phyloP scores from a whole-genome alignment of 495 filamentous ascomycete species.

The Daldinia bambusicola region DNA sequence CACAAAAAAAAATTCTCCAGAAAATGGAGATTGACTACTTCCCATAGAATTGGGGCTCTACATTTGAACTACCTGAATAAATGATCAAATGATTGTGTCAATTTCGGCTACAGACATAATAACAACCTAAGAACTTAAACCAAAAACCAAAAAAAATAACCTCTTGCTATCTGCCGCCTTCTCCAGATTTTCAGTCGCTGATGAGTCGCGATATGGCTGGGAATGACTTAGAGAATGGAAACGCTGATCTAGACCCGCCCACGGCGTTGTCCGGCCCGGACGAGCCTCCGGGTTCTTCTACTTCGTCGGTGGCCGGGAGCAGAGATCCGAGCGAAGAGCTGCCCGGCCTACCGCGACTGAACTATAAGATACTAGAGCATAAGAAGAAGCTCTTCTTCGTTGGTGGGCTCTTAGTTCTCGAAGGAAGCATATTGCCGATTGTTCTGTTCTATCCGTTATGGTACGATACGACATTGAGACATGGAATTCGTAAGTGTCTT shows the following conservation, averaged over 20 bases:
- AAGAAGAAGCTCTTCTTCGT: conserved; percentile 56
- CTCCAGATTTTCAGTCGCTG: not conserved
- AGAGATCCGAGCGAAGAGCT: conserved; percentile 39
- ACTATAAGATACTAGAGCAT: conserved; percentile 58
- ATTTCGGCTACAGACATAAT: conserved; percentile 16
- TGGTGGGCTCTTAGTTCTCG: conserved; percentile 55
- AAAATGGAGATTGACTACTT: conserved; percentile 27
- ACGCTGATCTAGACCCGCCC: conserved; percentile 28
- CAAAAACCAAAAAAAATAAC: not conserved
- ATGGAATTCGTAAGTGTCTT: conserved; percentile 52
- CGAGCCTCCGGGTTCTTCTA: conserved; percentile 32
- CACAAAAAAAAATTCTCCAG: conserved; percentile 10
- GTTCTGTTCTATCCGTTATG: conserved; percentile 59
- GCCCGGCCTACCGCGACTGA: conserved; percentile 53
- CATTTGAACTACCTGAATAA: conserved; percentile 11
- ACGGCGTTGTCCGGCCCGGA: conserved; percentile 25
- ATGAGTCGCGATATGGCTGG: conserved; percentile 37
- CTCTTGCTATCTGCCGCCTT: not conserved
- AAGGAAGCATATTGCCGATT: conserved; percentile 58
- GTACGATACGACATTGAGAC: conserved; percentile 52
- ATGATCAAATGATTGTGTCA: conserved; percentile 29
- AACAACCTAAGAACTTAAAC: too few species aligned
- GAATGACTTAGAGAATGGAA: conserved; percentile 35
- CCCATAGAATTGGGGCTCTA: conserved; percentile 19
- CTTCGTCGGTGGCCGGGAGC: conserved; percentile 27